phyloP scores from a whole-genome alignment of 805 yeast species.

The Candida dajiaensis region DNA sequence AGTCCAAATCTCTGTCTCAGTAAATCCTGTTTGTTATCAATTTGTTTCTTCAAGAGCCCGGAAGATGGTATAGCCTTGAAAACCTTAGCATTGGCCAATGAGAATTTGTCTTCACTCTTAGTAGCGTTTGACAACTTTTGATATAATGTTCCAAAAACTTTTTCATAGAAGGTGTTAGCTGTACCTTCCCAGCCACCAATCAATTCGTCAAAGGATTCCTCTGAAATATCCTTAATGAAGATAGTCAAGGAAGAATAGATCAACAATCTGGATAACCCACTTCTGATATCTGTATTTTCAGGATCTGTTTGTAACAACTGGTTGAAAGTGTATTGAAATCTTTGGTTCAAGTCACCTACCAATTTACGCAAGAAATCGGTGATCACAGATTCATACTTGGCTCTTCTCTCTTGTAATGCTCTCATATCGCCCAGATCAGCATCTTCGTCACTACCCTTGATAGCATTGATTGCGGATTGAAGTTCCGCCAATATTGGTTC shows the following conservation, averaged over 20 bases:
- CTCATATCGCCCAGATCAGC: constrained; percentile 54
- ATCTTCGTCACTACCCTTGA: constrained; percentile 40
- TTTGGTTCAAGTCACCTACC: constrained; percentile 34
- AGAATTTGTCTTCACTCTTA: constrained; percentile 12
- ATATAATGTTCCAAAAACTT: constrained; percentile 24
- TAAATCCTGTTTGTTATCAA: constrained; percentile 11
- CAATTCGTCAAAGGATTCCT: constrained; percentile 38
- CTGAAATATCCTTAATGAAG: constrained; percentile 55
- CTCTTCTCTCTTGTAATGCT: constrained; percentile 63
- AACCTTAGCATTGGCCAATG: constrained; percentile 13
- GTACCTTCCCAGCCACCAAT: constrained; percentile 34
- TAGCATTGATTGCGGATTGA: constrained; percentile 59
- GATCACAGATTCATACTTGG: constrained; percentile 52
- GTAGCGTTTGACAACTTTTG: constrained; percentile 20
- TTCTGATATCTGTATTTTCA: constrained; percentile 18
- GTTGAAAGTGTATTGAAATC: constrained; percentile 35
- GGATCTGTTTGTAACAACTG: constrained; percentile 24
- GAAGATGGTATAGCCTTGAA: constrained; percentile 4
- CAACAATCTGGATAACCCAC: constrained; percentile 31
- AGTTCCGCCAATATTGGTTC: constrained; percentile 54
- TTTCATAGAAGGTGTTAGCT: constrained; percentile 30
- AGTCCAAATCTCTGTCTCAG: constrained; percentile 19
- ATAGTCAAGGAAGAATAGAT: constrained; percentile 44
- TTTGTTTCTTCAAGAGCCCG: constrained; percentile 1
- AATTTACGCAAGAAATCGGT: constrained; percentile 43